These are phyloP conservation scores for Rostrohypoxylon terebratum DNA, from an alignment of 495 filamentous ascomycete genomes.

Conservation along the genomic window DNA sequence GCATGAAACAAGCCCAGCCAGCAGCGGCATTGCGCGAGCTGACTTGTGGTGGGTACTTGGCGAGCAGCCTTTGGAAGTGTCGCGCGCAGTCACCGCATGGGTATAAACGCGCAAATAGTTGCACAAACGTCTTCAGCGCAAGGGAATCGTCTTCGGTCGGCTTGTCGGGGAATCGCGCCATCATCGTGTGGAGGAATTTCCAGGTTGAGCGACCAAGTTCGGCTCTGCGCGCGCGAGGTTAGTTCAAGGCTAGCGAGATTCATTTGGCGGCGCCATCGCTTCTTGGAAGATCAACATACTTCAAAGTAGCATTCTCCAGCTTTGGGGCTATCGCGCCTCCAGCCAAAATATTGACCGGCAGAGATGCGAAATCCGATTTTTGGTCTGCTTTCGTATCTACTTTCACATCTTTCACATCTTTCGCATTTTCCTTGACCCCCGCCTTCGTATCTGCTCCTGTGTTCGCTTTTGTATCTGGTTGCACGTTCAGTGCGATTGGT, in stretches of 20 bases:
- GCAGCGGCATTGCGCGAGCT: conserved; percentile 83
- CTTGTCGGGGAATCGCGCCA: conserved; percentile 90
- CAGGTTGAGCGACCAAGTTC: conserved; percentile 89
- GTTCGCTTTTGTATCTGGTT: conserved; percentile 12
- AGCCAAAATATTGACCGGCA: conserved; percentile 63
- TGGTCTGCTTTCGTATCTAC: conserved; percentile 6
- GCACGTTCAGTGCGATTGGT: conserved; percentile 3
- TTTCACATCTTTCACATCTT: neutral
- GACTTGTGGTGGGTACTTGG: conserved; percentile 90
- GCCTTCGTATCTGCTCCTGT: conserved; percentile 3
- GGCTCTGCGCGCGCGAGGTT: conserved; percentile 65
- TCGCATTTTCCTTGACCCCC: neutral
- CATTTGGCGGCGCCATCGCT: conserved; percentile 19
- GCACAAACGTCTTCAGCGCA: conserved; percentile 85
- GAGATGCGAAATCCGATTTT: conserved; percentile 43
- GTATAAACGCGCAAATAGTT: conserved; percentile 91
- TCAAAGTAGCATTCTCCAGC: conserved; percentile 90
- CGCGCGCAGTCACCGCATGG: conserved; percentile 94
- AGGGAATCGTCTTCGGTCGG: conserved; percentile 85
- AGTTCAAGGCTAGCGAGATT: conserved; percentile 27
- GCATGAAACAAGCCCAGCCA: conserved; percentile 93
- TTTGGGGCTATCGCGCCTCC: conserved; percentile 89
- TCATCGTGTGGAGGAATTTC: conserved; percentile 95
- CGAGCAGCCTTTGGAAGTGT: conserved; percentile 87
- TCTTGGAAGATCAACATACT: conserved; percentile 60